Evolutionary conservation across 2,329 filamentous ascomycete species (phyloP).

Genomic region (Boeremia lycopersici): DNA sequence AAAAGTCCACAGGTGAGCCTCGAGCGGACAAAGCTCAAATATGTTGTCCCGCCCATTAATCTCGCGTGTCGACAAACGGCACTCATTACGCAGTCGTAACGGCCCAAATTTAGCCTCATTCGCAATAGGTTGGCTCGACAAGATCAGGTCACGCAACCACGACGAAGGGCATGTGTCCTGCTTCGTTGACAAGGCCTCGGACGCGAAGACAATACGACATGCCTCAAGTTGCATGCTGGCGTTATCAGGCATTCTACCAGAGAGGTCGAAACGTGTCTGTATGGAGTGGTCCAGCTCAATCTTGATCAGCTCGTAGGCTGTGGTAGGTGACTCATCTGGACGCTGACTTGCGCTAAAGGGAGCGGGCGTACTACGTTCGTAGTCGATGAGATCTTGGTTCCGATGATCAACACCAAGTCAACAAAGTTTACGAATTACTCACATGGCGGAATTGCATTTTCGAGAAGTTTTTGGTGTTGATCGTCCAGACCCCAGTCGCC

Average conservation of each 20-base stretch:
- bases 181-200: conserved; percentile 19
- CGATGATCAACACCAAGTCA: not conserved
- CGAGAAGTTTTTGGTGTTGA: conserved; percentile 15
- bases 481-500: conserved; percentile 36
- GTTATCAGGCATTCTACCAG: conserved; percentile 26
- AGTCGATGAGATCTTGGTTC: conserved; percentile 29
- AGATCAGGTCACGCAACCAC: conserved; percentile 34
- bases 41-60: conserved; percentile 19
- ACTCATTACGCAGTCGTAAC: conserved; percentile 22
- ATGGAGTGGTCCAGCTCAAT: conserved; percentile 32
- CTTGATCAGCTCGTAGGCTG: conserved; percentile 34
- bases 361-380: conserved; percentile 26
- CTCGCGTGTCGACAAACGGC: conserved; percentile 3
- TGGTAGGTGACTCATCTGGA: conserved; percentile 29
- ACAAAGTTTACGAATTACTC: not conserved
- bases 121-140: conserved; percentile 26
- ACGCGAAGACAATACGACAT: conserved; percentile 36
- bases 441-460: conserved; percentile 34
- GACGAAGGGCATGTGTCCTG: conserved; percentile 14
- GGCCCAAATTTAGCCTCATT: conserved; percentile 30
- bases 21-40: conserved; percentile 33
- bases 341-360: conserved; percentile 31
- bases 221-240: conserved; percentile 34
- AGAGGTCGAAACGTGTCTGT: conserved; percentile 29
- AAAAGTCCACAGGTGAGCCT: conserved; percentile 26